Percentiles rank a stretch among this genome's conserved stretches.
Evolutionary conservation across 805 yeast species (phyloP).

Genomic region (Candida ovalis): DNA sequence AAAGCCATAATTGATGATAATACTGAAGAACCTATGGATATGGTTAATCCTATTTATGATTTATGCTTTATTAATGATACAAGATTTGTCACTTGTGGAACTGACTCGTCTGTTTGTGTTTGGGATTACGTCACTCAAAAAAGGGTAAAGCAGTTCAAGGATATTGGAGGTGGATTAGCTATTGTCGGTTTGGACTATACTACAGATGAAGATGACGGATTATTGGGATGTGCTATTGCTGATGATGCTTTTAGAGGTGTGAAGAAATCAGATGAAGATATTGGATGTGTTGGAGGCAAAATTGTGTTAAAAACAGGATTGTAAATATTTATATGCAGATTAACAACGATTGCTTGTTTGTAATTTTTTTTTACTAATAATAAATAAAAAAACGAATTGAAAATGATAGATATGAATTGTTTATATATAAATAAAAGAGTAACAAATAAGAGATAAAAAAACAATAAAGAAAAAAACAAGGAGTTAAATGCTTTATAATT

Average conservation of each 20-base stretch:
- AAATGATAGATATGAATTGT: neutral
- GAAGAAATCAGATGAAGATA: neutral
- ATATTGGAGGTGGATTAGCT: slow-evolving; percentile 17
- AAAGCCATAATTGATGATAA: slow-evolving; percentile 18
- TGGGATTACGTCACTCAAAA: slow-evolving; percentile 31
- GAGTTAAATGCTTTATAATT: too few relatives aligned
- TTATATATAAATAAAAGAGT: slow-evolving; percentile 4
- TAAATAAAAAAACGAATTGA: neutral
- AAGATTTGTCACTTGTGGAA: slow-evolving; percentile 26
- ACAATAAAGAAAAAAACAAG: neutral
- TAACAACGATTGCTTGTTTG: too few relatives aligned
- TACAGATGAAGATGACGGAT: slow-evolving; percentile 1
- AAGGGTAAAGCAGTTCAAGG: slow-evolving; percentile 23
- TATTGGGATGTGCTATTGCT: slow-evolving; percentile 38
- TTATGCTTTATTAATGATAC: slow-evolving; percentile 14
- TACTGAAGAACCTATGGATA: slow-evolving; percentile 11
- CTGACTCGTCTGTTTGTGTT: slow-evolving; percentile 28
- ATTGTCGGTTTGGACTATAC: slow-evolving; percentile 16
- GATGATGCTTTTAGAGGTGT: slow-evolving; percentile 37
- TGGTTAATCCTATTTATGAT: slow-evolving; percentile 25
- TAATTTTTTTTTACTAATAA: too few relatives aligned
- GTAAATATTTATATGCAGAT: too few relatives aligned
- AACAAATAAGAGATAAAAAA: neutral
- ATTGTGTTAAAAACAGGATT: neutral
- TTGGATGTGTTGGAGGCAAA: neutral